Conservation (phyloP, 2,329 filamentous ascomycete genomes). For the Alternaria burnsii region DNA sequence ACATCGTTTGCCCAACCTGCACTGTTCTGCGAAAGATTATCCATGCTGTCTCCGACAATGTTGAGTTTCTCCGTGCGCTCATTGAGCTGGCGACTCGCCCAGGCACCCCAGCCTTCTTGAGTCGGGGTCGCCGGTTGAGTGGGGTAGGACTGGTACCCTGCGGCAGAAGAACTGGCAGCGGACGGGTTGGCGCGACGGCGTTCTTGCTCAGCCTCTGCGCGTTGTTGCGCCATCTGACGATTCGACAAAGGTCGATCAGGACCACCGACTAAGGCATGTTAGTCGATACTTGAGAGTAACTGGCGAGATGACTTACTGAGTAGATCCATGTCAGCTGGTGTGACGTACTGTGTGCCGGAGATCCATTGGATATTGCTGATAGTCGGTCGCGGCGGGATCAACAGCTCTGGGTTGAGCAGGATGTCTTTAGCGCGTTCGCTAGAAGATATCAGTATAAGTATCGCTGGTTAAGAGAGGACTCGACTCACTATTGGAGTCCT, state of each 20-base stretch:
- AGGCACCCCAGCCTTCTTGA: slow-evolving; percentile 72
- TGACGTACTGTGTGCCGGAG: slow-evolving; percentile 90
- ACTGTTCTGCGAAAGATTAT: slow-evolving; percentile 80
- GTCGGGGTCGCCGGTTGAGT: slow-evolving; percentile 19
- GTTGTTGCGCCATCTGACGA: slow-evolving; percentile 82
- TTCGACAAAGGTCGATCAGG: slow-evolving; percentile 88
- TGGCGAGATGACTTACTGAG: slow-evolving; percentile 62
- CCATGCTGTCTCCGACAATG: slow-evolving; percentile 84
- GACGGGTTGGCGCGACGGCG: slow-evolving; percentile 46
- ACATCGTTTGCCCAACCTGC: slow-evolving; percentile 87
- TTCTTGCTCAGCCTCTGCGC: slow-evolving; percentile 72
- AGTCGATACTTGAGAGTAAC: not conserved
- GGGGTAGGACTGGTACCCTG: slow-evolving; percentile 29
- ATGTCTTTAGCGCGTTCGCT: slow-evolving; percentile 69
- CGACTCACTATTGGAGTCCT: slow-evolving; percentile 68
- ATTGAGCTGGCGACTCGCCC: slow-evolving; percentile 85
- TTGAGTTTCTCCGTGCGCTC: slow-evolving; percentile 89
- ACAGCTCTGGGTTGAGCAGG: slow-evolving; percentile 78
- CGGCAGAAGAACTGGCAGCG: slow-evolving; percentile 46
- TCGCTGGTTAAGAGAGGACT: not conserved
- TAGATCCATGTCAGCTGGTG: slow-evolving; percentile 85
- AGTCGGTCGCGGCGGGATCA: slow-evolving; percentile 81
- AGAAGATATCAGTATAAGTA: slow-evolving; percentile 16
- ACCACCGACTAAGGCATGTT: slow-evolving; percentile 70
- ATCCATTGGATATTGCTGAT: slow-evolving; percentile 98